Percentiles rank a stretch among this genome's conserved stretches.
Evolutionary conservation across 129 eudicot genomes (phyloP).

Genomic region (Kitagawia praeruptora): DNA sequence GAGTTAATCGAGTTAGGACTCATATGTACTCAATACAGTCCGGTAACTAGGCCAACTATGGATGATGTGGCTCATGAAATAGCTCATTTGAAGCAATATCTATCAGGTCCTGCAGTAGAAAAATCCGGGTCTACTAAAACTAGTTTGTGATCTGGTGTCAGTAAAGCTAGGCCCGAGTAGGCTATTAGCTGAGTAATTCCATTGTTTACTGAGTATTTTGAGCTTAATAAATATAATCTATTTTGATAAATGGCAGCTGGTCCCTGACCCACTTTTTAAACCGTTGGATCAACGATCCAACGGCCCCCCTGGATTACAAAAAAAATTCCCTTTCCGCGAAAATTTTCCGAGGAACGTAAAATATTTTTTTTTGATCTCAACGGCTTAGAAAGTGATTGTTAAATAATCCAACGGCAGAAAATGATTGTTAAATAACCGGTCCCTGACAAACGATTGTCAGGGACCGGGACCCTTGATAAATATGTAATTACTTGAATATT

Average conservation of each 20-base stretch:
- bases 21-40: conserved; percentile 65
- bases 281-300: no score
- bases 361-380: no score
- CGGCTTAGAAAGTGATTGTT: no score
- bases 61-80: conserved; percentile 64
- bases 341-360: no score
- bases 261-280: no score
- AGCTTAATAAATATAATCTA: neutral
- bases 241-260: neutral
- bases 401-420: no score
- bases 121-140: neutral
- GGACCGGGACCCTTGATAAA: no score
- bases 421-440: no score
- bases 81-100: conserved; percentile 48
- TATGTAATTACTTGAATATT: neutral
- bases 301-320: no score
- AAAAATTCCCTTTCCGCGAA: no score
- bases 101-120: conserved; percentile 15
- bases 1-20: conserved; percentile 75
- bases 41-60: conserved; percentile 69
- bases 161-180: neutral
- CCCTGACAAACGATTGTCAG: no score
- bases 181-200: neutral
- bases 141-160: neutral
- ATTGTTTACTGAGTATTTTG: neutral